Conservation (phyloP, 2,329 filamentous ascomycete genomes). For the Sclerotinia spermophila region DNA sequence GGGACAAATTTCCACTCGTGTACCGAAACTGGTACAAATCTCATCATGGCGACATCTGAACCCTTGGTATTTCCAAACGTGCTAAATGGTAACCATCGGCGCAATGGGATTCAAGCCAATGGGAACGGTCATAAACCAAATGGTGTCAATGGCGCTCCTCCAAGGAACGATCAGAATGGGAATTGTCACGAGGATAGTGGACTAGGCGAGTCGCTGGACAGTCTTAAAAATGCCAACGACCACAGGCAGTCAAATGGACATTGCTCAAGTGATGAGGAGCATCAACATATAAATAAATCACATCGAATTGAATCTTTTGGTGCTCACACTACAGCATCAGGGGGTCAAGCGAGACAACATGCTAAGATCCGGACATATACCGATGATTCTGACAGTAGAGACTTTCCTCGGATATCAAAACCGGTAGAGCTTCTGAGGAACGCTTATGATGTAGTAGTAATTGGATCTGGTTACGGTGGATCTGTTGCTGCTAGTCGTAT, state of each 20-base stretch:
- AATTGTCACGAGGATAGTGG: constrained; percentile 2
- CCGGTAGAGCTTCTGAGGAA: constrained; percentile 54
- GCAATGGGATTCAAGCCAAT: neutral
- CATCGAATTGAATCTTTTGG: constrained; percentile 29
- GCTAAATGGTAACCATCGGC: constrained; percentile 2
- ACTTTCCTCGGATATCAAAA: constrained; percentile 53
- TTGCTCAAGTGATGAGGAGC: neutral
- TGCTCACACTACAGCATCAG: constrained; percentile 23
- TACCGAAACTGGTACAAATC: neutral
- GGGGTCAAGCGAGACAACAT: constrained; percentile 29
- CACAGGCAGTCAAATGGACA: neutral
- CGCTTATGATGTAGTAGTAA: constrained; percentile 62
- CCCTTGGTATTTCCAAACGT: neutral
- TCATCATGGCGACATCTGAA: constrained; percentile 15
- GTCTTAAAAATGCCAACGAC: neutral
- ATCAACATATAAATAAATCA: constrained; percentile 14
- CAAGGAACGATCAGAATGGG: neutral
- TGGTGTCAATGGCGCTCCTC: neutral
- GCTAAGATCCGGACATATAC: constrained; percentile 34
- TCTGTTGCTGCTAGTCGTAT: constrained; percentile 63
- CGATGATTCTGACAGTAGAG: constrained; percentile 32
- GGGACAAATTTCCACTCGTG: neutral
- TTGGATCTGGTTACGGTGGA: constrained; percentile 67
- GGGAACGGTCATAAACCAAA: neutral
- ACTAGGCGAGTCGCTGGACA: constrained; percentile 1